Base-by-base conservation (phyloP, 1,284 basidiomycete species). In the Ceratobasidium sp. region DNA sequence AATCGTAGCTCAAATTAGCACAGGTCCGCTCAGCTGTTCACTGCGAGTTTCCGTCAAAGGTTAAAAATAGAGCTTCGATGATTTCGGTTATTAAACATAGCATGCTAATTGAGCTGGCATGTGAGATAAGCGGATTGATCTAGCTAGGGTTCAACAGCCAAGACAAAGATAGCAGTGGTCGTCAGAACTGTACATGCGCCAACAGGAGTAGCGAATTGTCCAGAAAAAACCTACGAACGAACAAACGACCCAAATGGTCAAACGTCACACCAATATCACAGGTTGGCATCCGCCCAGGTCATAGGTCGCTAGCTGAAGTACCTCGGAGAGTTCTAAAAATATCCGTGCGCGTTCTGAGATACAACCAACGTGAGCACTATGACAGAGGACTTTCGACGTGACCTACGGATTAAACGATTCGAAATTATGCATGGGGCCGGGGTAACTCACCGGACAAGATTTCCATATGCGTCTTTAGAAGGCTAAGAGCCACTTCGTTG, bases 281-380 rank as follows among this genome's bases (percentile, higher is more conserved):
- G 26, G 42, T 40, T 18, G 13, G 66, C 28, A 18, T 28, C 51
- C 10, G 18, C n/a, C n/a, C n/a, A n/a, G n/a, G n/a, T n/a, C n/a
- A n/a, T n/a, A n/a, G n/a, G n/a, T n/a, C n/a, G n/a, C 26, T 49
- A 12, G 15, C 46, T 53, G 23, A 26, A 13, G 18, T 68, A 53
- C 66, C 51, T 68, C 66, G 66, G 66, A 68, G 66, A 68, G 53
- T 53, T 68, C 18, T 39, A 68, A 68, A 68, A 68, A 68, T 68
- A 68, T 15, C 46, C 46, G 18, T 26, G 60, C 18, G 3, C 33
- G 20, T 20, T 63, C 60, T 63, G 60, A 40, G 60, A 63, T 63
- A 63, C 42, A 63, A 63, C 18, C 39, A 63, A 39, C 12, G 42
- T 18, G 3, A 40, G 39, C 39, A 39, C 12, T 39, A 63, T n/a